phyloP scores from a whole-genome alignment of 2,329 filamentous ascomycete species.

The Fusarium nanum region DNA sequence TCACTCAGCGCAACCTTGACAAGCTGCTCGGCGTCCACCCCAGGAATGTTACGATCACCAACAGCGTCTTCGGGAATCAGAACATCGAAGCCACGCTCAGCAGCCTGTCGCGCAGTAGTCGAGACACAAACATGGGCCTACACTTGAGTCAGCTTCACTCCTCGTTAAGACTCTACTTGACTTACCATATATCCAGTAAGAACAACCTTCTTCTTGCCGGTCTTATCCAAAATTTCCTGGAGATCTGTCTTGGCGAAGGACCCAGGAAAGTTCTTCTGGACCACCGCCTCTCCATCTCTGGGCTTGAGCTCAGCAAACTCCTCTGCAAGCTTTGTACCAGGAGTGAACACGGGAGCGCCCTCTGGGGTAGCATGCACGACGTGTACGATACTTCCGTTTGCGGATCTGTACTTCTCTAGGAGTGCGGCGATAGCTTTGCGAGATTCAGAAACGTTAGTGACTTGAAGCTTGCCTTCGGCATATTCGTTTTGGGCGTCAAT shows the following conservation, averaged over 20 bases:
- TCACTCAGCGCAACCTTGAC: constrained; percentile 65
- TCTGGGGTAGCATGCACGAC: constrained; percentile 69
- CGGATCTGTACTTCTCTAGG: constrained; percentile 69
- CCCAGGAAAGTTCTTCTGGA: constrained; percentile 69
- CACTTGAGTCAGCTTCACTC: neutral
- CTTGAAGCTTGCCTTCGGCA: constrained; percentile 66
- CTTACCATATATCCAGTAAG: constrained; percentile 68
- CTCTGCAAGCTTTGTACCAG: constrained; percentile 67
- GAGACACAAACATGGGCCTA: constrained; percentile 74
- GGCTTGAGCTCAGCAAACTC: constrained; percentile 71
- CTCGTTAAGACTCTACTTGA: neutral
- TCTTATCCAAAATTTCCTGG: constrained; percentile 60
- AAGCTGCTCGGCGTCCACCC: constrained; percentile 66
- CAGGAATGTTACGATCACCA: constrained; percentile 74
- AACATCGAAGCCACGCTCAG: constrained; percentile 72
- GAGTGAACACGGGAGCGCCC: constrained; percentile 74
- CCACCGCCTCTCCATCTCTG: constrained; percentile 64
- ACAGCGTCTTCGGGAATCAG: constrained; percentile 71
- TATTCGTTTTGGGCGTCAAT: constrained; percentile 80
- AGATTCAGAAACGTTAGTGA: constrained; percentile 63
- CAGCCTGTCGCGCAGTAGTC: constrained; percentile 71
- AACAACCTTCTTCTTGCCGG: constrained; percentile 69
- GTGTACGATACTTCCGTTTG: constrained; percentile 65
- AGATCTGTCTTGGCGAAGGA: constrained; percentile 71
- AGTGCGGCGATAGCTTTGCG: constrained; percentile 68